A percentile compares a stretch with the other conserved stretches of the same genome.
Conservation (phyloP, 306 rosid genomes). For the Betula pendula region DNA sequence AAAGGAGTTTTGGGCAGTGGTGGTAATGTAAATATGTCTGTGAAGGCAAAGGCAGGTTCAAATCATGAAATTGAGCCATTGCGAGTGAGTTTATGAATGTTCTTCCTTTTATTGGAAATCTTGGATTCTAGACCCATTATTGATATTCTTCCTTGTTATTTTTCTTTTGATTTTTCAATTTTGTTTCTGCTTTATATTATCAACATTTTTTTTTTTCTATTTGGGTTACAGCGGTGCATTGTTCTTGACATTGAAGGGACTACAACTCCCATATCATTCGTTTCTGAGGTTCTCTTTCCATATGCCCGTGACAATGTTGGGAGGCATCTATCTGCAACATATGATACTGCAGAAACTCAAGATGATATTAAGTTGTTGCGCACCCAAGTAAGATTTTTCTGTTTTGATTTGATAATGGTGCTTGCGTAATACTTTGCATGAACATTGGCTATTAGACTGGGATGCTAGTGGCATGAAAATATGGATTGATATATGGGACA, state of each 20-base stretch:
- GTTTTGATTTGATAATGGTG: conserved; percentile 24
- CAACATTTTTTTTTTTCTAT: conserved; percentile 19
- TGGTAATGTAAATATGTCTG: conserved; percentile 43
- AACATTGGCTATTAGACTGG: neutral
- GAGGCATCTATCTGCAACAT: conserved; percentile 79
- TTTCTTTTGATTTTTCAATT: conserved; percentile 12
- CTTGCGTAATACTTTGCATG: conserved; percentile 21
- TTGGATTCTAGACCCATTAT: conserved; percentile 11
- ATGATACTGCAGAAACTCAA: conserved; percentile 67
- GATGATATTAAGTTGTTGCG: conserved; percentile 77
- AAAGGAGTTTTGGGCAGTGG: conserved; percentile 46
- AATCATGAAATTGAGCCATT: conserved; percentile 39
- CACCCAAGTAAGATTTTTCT: conserved; percentile 56
- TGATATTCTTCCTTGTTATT: conserved; percentile 10
- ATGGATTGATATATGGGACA: neutral
- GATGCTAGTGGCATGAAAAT: neutral
- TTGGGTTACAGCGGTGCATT: conserved; percentile 66
- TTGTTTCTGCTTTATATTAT: conserved; percentile 1
- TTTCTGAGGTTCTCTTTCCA: conserved; percentile 89
- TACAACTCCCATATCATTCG: conserved; percentile 95
- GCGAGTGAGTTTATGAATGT: conserved; percentile 47
- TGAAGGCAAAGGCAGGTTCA: conserved; percentile 55
- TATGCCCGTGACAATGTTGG: conserved; percentile 87
- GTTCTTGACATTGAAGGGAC: conserved; percentile 99
- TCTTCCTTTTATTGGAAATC: conserved; percentile 16